phyloP scores from a whole-genome alignment of 768 basidiomycete genomes.

The Leccinum aurantiacum region DNA sequence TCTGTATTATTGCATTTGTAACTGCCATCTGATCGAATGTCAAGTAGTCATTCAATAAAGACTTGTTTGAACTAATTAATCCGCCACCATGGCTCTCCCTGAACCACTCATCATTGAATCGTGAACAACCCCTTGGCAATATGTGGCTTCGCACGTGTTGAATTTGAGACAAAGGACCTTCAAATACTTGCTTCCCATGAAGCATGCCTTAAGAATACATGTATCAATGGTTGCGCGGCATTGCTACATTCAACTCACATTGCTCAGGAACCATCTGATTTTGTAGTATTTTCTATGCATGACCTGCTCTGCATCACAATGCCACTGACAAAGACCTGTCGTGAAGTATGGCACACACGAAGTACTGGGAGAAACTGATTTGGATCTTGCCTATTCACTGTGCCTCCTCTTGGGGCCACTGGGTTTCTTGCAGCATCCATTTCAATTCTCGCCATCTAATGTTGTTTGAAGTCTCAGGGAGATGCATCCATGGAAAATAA shows the following conservation, averaged over 20 bases:
- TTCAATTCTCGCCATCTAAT: too few species aligned
- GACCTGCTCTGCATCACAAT: slow-evolving; percentile 8
- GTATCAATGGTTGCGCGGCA: slow-evolving; percentile 12
- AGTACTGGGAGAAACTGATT: slow-evolving; percentile 31
- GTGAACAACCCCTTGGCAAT: too few species aligned
- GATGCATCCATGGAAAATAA: too few species aligned
- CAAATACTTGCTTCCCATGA: not conserved
- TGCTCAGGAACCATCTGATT: not conserved
- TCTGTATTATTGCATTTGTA: too few species aligned
- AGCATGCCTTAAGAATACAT: slow-evolving; percentile 8
- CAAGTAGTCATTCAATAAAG: not conserved
- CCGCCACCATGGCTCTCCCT: not conserved
- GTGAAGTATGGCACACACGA: slow-evolving; percentile 8
- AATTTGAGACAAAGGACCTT: slow-evolving; percentile 10
- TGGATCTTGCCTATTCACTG: slow-evolving; percentile 43
- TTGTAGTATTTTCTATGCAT: slow-evolving; percentile 11
- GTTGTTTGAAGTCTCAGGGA: too few species aligned
- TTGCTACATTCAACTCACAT: slow-evolving; percentile 4
- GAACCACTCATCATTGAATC: too few species aligned
- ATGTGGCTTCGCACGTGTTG: not conserved
- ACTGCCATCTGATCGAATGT: too few species aligned
- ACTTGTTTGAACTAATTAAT: not conserved
- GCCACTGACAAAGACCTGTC: slow-evolving; percentile 22
- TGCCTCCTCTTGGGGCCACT: slow-evolving; percentile 24
- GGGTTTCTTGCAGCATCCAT: slow-evolving; percentile 29